These are phyloP conservation scores for Gonapodya sp. DNA, from an alignment of 192 early-diverging fungal genomes.

Conservation along the genomic window DNA sequence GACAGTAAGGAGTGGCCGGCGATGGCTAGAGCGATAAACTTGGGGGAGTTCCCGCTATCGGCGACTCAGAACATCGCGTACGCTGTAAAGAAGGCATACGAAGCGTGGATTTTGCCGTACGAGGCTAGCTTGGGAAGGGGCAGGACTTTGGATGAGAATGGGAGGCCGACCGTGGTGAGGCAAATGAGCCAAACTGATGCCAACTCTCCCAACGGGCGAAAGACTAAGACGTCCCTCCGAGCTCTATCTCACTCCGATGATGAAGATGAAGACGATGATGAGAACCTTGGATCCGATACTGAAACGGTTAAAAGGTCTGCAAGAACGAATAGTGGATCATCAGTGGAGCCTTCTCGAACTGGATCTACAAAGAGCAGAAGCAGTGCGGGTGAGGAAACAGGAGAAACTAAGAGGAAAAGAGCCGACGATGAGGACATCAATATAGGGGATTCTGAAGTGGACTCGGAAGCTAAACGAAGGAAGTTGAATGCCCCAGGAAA, in stretches of 20 bases:
- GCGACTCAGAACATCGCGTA: slow-evolving; percentile 18
- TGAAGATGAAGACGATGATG: slow-evolving; percentile 47
- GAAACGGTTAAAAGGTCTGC: slow-evolving; percentile 29
- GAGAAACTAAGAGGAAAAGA: neutral
- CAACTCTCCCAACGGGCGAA: slow-evolving; percentile 22
- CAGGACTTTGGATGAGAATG: slow-evolving; percentile 61
- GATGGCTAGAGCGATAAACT: slow-evolving; percentile 64
- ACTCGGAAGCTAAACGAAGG: neutral
- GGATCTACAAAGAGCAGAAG: too few relatives aligned
- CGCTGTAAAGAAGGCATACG: slow-evolving; percentile 25
- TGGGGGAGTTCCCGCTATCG: slow-evolving; percentile 36
- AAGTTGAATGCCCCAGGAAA: slow-evolving; percentile 14
- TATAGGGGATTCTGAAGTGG: neutral
- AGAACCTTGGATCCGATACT: slow-evolving; percentile 13
- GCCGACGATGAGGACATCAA: neutral
- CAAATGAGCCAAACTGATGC: neutral
- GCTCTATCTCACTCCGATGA: slow-evolving; percentile 35
- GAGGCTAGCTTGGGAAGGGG: slow-evolving; percentile 33
- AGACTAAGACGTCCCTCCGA: neutral
- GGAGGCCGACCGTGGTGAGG: slow-evolving; percentile 51
- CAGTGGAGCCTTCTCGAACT: too few relatives aligned
- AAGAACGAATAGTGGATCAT: too few relatives aligned
- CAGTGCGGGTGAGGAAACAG: too few relatives aligned
- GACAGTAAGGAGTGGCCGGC: slow-evolving; percentile 74
- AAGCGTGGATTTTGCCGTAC: slow-evolving; percentile 36